Percentiles rank a stretch among this genome's conserved stretches.
Evolutionary conservation across 176 grass and related monocot genomes (phyloP).

Genomic region (Carex scoparia): DNA sequence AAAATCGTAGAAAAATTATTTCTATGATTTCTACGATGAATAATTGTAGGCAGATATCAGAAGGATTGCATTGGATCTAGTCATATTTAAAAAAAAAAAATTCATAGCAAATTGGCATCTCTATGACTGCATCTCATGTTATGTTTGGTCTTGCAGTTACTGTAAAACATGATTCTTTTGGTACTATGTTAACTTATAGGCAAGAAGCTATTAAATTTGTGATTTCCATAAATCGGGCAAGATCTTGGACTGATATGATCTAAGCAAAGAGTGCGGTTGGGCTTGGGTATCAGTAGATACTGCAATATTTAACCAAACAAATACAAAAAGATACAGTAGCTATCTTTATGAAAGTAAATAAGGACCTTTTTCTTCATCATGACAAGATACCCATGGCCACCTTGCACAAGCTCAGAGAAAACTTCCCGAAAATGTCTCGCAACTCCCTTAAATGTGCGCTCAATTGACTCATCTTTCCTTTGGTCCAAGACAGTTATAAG

Average conservation of each 20-base stretch:
- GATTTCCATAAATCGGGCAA: background rate
- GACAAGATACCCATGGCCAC: slow-evolving; percentile 84
- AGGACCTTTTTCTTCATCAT: slow-evolving; percentile 99
- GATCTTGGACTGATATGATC: background rate
- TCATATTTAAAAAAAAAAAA: background rate
- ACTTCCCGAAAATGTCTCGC: slow-evolving; percentile 93
- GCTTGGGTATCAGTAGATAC: background rate
- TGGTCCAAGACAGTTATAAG: slow-evolving; percentile 90
- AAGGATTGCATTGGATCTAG: background rate
- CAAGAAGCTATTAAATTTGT: background rate
- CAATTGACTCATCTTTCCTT: slow-evolving; percentile 99
- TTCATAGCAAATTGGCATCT: background rate
- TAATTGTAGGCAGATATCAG: background rate
- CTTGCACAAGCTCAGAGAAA: slow-evolving; percentile 91
- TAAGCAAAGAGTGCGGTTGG: background rate
- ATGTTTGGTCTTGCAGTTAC: background rate
- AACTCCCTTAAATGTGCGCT: slow-evolving; percentile 98
- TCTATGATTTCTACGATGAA: no score
- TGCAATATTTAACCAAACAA: background rate
- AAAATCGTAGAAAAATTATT: slow-evolving; percentile 5
- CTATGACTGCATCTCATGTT: background rate
- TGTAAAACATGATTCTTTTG: slow-evolving; percentile 9
- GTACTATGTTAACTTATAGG: background rate
- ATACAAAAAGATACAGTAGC: background rate
- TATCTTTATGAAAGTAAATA: background rate